Evolutionary conservation across 148 eudicot species (phyloP), one percentile per base, ranked within the genome.

Genomic region (Amaranthus palmeri): DNA sequence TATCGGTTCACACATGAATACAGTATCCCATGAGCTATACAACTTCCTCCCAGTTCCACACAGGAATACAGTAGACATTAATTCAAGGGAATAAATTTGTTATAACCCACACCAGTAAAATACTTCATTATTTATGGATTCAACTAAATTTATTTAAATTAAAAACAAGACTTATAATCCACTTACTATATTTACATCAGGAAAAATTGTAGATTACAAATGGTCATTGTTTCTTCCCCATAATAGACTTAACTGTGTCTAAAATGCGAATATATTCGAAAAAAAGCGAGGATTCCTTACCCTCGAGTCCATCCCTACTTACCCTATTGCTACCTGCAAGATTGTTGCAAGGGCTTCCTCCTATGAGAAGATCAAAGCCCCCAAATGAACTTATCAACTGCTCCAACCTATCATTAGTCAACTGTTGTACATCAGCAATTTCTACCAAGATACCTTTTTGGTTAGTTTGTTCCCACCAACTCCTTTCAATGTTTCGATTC

Each of bases 391-490:
- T 43, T 0, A 89, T 85, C 1, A 85, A 46, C 10, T 78, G 68
- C 81, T 85, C 88, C n/a, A 93, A 63, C 17, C 65, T 71, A 41
- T 85, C 86, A 0, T 69, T 84, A 2, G 86, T 79, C 4, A 93
- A 17, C 10, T 72, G 67, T 13, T 82, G 86, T 2, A 93, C 93
- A 76, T 93, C 97, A 2, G 68, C 81, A 7, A 85, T 79, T 62
- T 93, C 88, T 0, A 82, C 81, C 36, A 93, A 60, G 0, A 61
- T 78, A 2, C 97, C 98, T 10, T 74, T 80, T 67, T 91, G 97
- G 72, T 86, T 89, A 0, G 98, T 93, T 49, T 93, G 98, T 70
- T 93, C 97, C 98, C 98, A 93, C 96, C 97, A 93, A 61, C 88
- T 79, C 67, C 85, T 74, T 8, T 89, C 82, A 0, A 89, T 84